Base-by-base conservation (phyloP, 129 eudicot species). In the Lactuca saligna region DNA sequence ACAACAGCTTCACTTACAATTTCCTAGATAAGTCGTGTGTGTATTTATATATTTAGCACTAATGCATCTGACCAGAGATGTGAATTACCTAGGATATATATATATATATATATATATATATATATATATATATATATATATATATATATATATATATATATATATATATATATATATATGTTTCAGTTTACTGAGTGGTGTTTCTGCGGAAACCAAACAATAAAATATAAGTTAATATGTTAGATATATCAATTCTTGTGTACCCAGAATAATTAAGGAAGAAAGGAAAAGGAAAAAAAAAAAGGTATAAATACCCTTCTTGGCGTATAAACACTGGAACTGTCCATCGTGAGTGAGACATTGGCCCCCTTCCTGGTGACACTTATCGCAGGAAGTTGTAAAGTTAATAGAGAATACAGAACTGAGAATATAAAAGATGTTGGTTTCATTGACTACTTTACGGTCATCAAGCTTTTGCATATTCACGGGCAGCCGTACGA, bases 41-140 rank as follows among this genome's bases (percentile, higher is more conserved):
- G 37, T 34, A 6, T 68, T 13, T 67, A 3, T 54, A 8, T 16
- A 14, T 56, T 11, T 29, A 6, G 44, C 31, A 14, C 15, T 4
- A 12, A 10, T 29, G 9, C 10, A 8, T 33, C 38, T 2, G 15
- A 63, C 35, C 17, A 31, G 31, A 62, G 61, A 14, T 32, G 64
- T 8, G 42, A 25, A 41, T 64, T 51, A 74, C 78, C 58, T 65
- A 42, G 51, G 2, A 65, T n/a, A n/a, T n/a, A n/a, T n/a, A n/a
- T n/a, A n/a, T n/a, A n/a, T n/a, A n/a, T n/a, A n/a, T n/a, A n/a
- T n/a, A n/a, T n/a, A n/a, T n/a, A n/a, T n/a, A n/a, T n/a, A n/a
- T n/a, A n/a, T n/a, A n/a, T n/a, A n/a, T n/a, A n/a, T n/a, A n/a
- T n/a, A n/a, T n/a, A n/a, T n/a, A n/a, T n/a, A n/a, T n/a, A n/a